Base-by-base conservation (phyloP, 306 rosid genomes). In the Lathyrus oleraceus region DNA sequence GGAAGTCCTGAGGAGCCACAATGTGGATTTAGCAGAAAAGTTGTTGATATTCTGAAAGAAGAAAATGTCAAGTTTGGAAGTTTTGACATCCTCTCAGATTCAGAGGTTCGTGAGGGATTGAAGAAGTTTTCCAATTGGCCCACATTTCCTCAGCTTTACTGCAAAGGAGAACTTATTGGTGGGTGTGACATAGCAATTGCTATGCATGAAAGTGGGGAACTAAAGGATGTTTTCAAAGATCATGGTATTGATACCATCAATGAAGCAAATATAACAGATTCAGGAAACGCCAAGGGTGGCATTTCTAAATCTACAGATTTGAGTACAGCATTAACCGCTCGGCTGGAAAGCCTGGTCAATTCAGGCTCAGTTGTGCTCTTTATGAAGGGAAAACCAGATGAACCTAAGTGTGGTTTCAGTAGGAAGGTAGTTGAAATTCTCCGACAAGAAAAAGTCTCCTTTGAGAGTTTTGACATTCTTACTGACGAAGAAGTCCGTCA, bases 111-210 rank as follows among this genome's bases (percentile, higher is more conserved):
- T 10, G 97, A 90, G 27, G 92, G 88, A 56, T 73, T 94, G 81
- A 94, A 94, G 84, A 91, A 87, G 76, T 84, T 77, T 45, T 91
- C 96, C 19, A 91, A 88, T 79, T 90, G 98, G 98, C 98, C 97
- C 49, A 94, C 96, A 1, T 94, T 71, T 81, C 98, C 98, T 35
- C 97, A 94, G 78, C 88, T 94, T 61, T 94, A 84, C 81, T 90
- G 95, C 89, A 87, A 91, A 84, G 95, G 96, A 47, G 97, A 94
- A 73, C 92, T 94, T 76, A 82, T 94, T 58, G 99, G 99, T 56
- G 99, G 99, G 49, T 87, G 85, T 71, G 97, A 94, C 89, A 94
- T 94, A 65, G 84, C 35, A 61, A 79, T 88, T 63, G 91, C 97
- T 61, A 87, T 94, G 98, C 96, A 90, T 13, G 98, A 90, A 81